Percentiles rank a stretch among this genome's conserved stretches.
Conservation (phyloP, 2,329 filamentous ascomycete genomes). For the Alternaria dauci region DNA sequence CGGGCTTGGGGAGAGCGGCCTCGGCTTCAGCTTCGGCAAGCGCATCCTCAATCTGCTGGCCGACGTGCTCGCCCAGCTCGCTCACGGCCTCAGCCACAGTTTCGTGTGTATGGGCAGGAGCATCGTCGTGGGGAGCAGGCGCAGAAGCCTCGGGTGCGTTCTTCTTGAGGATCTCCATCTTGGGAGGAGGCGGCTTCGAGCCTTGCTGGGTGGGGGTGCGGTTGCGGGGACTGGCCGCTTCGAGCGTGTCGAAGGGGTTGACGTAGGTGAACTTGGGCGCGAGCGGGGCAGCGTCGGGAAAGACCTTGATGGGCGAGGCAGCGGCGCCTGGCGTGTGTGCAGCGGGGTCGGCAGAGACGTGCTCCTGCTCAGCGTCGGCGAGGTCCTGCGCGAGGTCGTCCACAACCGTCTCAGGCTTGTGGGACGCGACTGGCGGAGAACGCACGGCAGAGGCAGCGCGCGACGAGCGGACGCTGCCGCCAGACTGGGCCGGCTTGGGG, state of each 20-base stretch:
- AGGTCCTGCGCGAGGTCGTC: slow-evolving; percentile 57
- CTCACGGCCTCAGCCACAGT: slow-evolving; percentile 75
- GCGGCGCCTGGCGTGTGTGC: slow-evolving; percentile 32
- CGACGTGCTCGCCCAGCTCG: slow-evolving; percentile 68
- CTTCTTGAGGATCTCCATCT: slow-evolving; percentile 58
- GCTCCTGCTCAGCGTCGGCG: slow-evolving; percentile 55
- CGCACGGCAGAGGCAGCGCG: slow-evolving; percentile 38
- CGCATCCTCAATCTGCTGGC: slow-evolving; percentile 71
- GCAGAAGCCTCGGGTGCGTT: slow-evolving; percentile 48
- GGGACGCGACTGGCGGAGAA: slow-evolving; percentile 40
- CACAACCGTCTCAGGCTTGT: slow-evolving; percentile 53
- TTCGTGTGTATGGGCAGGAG: slow-evolving; percentile 56
- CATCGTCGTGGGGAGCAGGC: slow-evolving; percentile 26
- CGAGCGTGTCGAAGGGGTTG: slow-evolving; percentile 76
- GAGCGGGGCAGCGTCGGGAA: slow-evolving; percentile 42
- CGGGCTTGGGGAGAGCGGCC: slow-evolving; percentile 44
- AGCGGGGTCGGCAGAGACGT: slow-evolving; percentile 46
- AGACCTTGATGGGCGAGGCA: slow-evolving; percentile 43
- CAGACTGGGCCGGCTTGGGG: slow-evolving; percentile 61
- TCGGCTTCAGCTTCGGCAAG: slow-evolving; percentile 56
- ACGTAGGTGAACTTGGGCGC: slow-evolving; percentile 71
- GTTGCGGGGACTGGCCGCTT: slow-evolving; percentile 70
- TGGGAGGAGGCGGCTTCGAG: slow-evolving; percentile 37
- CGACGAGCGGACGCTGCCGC: slow-evolving; percentile 31
- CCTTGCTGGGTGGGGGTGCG: slow-evolving; percentile 42